phyloP scores from a whole-genome alignment of 495 filamentous ascomycete species.

The Chlorociboria aeruginascens region DNA sequence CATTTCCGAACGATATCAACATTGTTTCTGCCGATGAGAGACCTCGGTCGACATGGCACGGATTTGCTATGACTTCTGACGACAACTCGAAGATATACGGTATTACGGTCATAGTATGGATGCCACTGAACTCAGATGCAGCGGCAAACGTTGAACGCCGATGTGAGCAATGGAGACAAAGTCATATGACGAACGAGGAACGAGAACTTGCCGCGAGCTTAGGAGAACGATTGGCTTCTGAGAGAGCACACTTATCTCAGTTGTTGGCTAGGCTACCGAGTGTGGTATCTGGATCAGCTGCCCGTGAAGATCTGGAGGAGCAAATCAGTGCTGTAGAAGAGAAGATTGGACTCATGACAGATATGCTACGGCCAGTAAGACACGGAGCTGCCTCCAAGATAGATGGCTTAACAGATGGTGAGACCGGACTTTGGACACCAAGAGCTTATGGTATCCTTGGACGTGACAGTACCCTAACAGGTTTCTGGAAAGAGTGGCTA shows the following conservation, averaged over 20 bases:
- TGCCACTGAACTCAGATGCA: constrained; percentile 67
- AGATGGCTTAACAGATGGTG: constrained; percentile 88
- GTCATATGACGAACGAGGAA: constrained; percentile 95
- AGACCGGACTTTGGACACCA: constrained; percentile 94
- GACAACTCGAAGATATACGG: constrained; percentile 89
- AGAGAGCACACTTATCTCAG: constrained; percentile 81
- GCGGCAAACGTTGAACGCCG: constrained; percentile 82
- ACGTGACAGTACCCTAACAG: constrained; percentile 68
- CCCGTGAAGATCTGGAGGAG: constrained; percentile 76
- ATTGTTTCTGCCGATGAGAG: constrained; percentile 92
- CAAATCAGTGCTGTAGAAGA: constrained; percentile 93
- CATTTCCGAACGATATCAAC: constrained; percentile 94
- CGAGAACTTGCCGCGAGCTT: constrained; percentile 86
- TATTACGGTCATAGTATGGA: constrained; percentile 86
- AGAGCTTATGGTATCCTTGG: constrained; percentile 89
- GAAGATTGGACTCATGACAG: constrained; percentile 93
- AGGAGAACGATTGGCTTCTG: constrained; percentile 77
- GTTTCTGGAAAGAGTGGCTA: constrained; percentile 99
- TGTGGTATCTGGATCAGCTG: constrained; percentile 65
- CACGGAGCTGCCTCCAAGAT: constrained; percentile 95
- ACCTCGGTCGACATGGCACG: constrained; percentile 92
- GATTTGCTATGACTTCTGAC: constrained; percentile 91
- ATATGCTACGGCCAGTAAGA: constrained; percentile 81
- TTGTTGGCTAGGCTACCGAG: constrained; percentile 73
- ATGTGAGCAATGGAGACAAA: constrained; percentile 86